Evolutionary conservation across 306 rosid species (phyloP).

Genomic region (Lathyrus tuberosus): DNA sequence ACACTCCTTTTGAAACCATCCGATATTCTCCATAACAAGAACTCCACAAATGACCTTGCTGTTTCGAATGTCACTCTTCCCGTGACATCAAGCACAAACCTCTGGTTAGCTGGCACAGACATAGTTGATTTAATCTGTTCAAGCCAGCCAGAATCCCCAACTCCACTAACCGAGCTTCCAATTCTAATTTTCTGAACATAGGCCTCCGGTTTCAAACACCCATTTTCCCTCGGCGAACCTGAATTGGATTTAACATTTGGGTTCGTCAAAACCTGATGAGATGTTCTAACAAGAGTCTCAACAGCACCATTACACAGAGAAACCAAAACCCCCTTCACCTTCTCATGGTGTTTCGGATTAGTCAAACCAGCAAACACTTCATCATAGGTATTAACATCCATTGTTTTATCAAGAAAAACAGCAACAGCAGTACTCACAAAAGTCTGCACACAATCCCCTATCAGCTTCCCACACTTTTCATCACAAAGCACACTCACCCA

Average conservation of each 20-base stretch:
- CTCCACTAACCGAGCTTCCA: conserved; percentile 37
- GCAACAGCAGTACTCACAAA: conserved; percentile 90
- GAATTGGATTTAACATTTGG: conserved; percentile 37
- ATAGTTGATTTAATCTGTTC: conserved; percentile 71
- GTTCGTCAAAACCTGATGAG: conserved; percentile 76
- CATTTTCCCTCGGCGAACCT: conserved; percentile 27
- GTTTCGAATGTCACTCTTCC: conserved; percentile 87
- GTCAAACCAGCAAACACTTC: conserved; percentile 79
- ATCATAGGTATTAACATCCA: conserved; percentile 73
- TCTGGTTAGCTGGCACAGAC: conserved; percentile 73
- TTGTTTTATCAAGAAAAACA: conserved; percentile 79
- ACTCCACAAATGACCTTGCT: conserved; percentile 65
- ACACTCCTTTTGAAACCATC: conserved; percentile 66
- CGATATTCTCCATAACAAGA: conserved; percentile 59
- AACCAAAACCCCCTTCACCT: conserved; percentile 64
- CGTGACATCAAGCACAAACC: conserved; percentile 76
- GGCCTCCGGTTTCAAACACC: conserved; percentile 41
- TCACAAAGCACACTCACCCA: conserved; percentile 63
- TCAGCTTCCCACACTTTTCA: conserved; percentile 55
- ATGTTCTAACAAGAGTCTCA: conserved; percentile 75
- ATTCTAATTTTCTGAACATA: conserved; percentile 40
- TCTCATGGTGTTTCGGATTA: conserved; percentile 68
- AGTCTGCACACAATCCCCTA: conserved; percentile 62
- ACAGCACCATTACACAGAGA: conserved; percentile 87
- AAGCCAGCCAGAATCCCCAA: conserved; percentile 60